Conservation (phyloP, 768 basidiomycete species). For the Mycena latifolia region DNA sequence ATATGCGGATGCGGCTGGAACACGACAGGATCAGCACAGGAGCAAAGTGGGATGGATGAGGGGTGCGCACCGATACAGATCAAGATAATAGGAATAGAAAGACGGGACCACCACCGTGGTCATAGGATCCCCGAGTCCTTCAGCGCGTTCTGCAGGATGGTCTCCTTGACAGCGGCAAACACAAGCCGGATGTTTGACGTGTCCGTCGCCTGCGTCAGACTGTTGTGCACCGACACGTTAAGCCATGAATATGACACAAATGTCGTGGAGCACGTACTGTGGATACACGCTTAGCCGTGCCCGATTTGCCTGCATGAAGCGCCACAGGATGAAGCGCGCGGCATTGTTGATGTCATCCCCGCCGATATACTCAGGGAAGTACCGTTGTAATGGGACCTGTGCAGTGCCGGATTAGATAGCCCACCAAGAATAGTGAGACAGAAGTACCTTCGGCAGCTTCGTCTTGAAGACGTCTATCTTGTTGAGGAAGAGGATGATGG, state of each 20-base stretch:
- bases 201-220: constrained; percentile 91
- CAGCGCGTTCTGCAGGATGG: constrained; percentile 91
- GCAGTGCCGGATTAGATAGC: not conserved
- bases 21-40: not conserved
- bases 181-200: constrained; percentile 86
- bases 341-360: constrained; percentile 81
- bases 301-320: constrained; percentile 75
- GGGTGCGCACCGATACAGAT: constrained; percentile 23
- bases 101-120: not conserved
- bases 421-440: not conserved
- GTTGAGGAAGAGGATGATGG: constrained; percentile 92
- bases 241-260: not conserved
- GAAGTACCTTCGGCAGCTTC: constrained; percentile 77
- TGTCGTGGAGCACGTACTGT: constrained; percentile 46
- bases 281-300: constrained; percentile 75
- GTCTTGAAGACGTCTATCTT: constrained; percentile 95
- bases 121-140: constrained; percentile 88
- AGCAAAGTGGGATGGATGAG: not conserved
- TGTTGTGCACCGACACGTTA: constrained; percentile 39
- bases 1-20: constrained; percentile 20
- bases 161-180: constrained; percentile 92
- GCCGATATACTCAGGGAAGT: constrained; percentile 64
- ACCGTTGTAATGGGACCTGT: constrained; percentile 55
- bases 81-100: constrained; percentile 27
- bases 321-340: constrained; percentile 82